Conservation (phyloP, 2,329 filamentous ascomycete genomes). For the Tolypocladium tropicale region DNA sequence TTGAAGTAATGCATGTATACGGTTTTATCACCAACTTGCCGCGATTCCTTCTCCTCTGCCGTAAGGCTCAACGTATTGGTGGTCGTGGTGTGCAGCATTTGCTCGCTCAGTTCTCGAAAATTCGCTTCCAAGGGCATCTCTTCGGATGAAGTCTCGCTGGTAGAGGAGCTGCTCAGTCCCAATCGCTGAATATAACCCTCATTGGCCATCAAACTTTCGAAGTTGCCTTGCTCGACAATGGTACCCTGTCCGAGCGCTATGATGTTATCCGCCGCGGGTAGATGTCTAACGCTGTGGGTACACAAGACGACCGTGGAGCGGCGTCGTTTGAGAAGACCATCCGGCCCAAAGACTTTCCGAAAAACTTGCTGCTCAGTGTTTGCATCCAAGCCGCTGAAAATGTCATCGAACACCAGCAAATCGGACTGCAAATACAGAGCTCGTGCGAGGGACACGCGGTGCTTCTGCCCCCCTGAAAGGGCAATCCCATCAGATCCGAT, state of each 20-base stretch:
- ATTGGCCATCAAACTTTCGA: too few species aligned
- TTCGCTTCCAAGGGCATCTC: too few species aligned
- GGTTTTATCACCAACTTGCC: too few species aligned
- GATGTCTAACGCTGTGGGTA: neutral
- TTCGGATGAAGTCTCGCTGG: too few species aligned
- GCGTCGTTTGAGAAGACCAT: neutral
- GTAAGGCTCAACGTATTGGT: too few species aligned
- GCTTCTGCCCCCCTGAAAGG: neutral
- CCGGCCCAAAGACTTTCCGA: neutral
- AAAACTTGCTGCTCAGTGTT: neutral
- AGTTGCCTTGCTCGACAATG: neutral
- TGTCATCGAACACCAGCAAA: neutral
- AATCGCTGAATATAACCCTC: too few species aligned
- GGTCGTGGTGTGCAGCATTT: too few species aligned
- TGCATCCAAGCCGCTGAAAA: neutral
- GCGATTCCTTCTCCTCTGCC: too few species aligned
- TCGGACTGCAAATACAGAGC: neutral
- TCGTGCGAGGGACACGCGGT: neutral
- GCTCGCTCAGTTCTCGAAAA: too few species aligned
- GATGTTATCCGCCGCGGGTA: neutral
- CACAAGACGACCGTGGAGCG: neutral
- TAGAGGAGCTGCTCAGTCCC: too few species aligned
- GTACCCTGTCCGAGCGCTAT: neutral
- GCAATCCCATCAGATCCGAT: neutral
- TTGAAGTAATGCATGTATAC: too few species aligned